These are phyloP conservation scores for Hypoxylon sp. DNA, from an alignment of 2,329 filamentous ascomycete species.

Conservation along the genomic window DNA sequence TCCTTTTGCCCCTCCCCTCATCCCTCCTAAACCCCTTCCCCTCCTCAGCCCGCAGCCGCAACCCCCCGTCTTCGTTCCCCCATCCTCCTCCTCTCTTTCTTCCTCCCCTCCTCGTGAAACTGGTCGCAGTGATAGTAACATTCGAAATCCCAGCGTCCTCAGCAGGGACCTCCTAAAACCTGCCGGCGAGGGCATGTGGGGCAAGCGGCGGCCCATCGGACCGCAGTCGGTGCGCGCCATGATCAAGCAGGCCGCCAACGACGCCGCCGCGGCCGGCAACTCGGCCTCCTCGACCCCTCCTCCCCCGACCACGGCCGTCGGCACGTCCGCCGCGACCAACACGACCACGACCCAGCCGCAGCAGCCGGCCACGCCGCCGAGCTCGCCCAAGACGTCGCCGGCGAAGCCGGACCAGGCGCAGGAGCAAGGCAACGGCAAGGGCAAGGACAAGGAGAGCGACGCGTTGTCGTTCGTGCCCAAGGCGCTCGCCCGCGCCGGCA, in stretches of 20 bases:
- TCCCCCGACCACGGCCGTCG: too few relatives aligned
- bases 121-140: constrained; percentile 22
- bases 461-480: neutral
- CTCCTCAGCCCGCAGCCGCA: constrained; percentile 11
- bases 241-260: constrained; percentile 39
- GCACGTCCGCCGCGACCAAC: neutral
- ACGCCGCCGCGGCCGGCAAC: constrained; percentile 11
- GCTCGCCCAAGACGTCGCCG: neutral
- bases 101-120: neutral
- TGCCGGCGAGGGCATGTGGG: constrained; percentile 44
- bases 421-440: neutral
- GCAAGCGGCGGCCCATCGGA: constrained; percentile 44
- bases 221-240: constrained; percentile 44
- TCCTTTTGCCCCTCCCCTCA: constrained; percentile 6
- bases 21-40: constrained; percentile 17
- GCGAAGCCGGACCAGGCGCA: neutral
- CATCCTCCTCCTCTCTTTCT: neutral
- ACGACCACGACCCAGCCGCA: constrained; percentile 4
- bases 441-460: neutral
- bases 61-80: neutral
- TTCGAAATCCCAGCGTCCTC: constrained; percentile 37
- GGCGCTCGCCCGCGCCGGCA: constrained; percentile 6
- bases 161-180: constrained; percentile 43
- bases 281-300: constrained; percentile 6
- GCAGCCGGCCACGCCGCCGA: neutral